phyloP scores from a whole-genome alignment of 2,329 filamentous ascomycete genomes.

The Arthrinium phaeospermum region DNA sequence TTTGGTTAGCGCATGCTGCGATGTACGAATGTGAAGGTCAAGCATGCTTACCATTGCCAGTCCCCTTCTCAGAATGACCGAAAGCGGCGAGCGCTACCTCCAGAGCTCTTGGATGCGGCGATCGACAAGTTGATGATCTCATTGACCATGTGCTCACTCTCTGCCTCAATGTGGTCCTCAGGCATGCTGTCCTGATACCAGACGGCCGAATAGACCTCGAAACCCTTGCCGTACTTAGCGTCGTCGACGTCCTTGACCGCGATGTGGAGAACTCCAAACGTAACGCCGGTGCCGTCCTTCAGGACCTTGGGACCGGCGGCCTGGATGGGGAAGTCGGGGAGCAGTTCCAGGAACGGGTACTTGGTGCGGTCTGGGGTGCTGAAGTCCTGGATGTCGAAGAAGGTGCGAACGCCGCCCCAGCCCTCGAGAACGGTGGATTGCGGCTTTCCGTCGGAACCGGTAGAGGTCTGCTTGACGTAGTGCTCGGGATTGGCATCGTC shows the following conservation, averaged over 20 bases:
- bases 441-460: slow-evolving; percentile 22
- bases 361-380: slow-evolving; percentile 34
- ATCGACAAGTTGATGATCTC: slow-evolving; percentile 30
- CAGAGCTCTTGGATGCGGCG: slow-evolving; percentile 19
- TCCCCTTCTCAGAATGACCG: not conserved
- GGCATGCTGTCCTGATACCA: slow-evolving; percentile 28
- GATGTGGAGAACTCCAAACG: slow-evolving; percentile 29
- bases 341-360: slow-evolving; percentile 38
- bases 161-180: slow-evolving; percentile 25
- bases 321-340: slow-evolving; percentile 35
- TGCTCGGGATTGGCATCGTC: slow-evolving; percentile 37
- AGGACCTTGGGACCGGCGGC: slow-evolving; percentile 29
- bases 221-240: slow-evolving; percentile 22
- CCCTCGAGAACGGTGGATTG: slow-evolving; percentile 36
- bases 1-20: not conserved
- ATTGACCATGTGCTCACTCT: slow-evolving; percentile 31
- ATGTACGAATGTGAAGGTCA: no score
- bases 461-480: slow-evolving; percentile 34
- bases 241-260: slow-evolving; percentile 27
- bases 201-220: slow-evolving; percentile 29
- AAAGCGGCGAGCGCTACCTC: not conserved
- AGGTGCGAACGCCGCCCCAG: slow-evolving; percentile 41
- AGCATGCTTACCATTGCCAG: not conserved
- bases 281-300: slow-evolving; percentile 19
- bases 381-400: slow-evolving; percentile 43